Conservation (phyloP, 2,329 filamentous ascomycete genomes). For the Colletotrichum shisoi region DNA sequence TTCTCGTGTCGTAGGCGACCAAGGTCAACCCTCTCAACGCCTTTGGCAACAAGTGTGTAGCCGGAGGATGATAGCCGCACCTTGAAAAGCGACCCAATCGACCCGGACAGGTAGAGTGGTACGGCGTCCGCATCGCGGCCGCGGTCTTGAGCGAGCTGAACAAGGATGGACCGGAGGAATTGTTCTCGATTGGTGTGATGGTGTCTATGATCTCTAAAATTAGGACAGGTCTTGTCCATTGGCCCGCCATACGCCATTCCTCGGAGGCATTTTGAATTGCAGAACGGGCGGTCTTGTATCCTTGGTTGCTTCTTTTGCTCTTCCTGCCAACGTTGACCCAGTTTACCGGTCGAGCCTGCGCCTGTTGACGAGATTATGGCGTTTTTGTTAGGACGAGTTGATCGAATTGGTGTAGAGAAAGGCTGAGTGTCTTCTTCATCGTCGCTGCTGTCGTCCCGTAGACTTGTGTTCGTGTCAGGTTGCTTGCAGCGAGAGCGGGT, state of each 20-base stretch:
- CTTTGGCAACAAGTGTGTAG: constrained; percentile 53
- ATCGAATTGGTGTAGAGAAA: constrained; percentile 37
- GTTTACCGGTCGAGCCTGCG: constrained; percentile 5
- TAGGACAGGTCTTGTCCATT: constrained; percentile 46
- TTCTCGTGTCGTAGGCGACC: constrained; percentile 45
- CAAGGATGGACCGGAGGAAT: constrained; percentile 44
- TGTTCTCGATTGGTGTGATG: constrained; percentile 42
- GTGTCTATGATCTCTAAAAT: constrained; percentile 42
- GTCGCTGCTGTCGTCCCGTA: constrained; percentile 30
- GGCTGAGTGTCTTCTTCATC: constrained; percentile 39
- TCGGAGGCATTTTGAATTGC: constrained; percentile 44
- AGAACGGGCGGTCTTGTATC: constrained; percentile 45
- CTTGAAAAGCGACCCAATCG: constrained; percentile 50
- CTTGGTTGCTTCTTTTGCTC: constrained; percentile 27
- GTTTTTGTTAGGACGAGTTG: constrained; percentile 16
- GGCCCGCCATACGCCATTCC: constrained; percentile 41
- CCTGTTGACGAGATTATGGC: constrained; percentile 8
- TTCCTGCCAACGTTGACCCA: constrained; percentile 18
- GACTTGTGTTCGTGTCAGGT: constrained; percentile 9
- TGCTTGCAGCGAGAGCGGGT: constrained; percentile 43
- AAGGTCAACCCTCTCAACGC: constrained; percentile 44
- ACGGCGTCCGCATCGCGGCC: constrained; percentile 44
- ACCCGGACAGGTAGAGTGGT: constrained; percentile 45
- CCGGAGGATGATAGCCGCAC: constrained; percentile 47
- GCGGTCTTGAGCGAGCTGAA: constrained; percentile 46